Conservation (phyloP, 2,329 filamentous ascomycete genomes). For the Ophiostoma sp. region DNA sequence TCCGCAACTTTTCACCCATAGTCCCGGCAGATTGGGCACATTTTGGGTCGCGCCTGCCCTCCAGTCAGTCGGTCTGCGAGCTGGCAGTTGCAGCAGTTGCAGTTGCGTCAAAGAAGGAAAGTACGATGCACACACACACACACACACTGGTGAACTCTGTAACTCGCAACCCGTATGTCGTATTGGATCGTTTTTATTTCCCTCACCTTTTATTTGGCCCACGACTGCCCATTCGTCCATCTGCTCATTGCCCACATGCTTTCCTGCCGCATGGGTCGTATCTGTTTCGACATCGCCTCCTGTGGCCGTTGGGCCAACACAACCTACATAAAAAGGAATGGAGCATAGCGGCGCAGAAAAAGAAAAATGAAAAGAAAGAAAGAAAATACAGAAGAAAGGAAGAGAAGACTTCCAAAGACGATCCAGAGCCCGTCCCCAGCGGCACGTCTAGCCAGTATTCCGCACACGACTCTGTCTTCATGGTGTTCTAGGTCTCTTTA, state of each 20-base stretch:
- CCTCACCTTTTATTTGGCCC: not conserved
- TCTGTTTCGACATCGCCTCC: not conserved
- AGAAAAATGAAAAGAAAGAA: not conserved
- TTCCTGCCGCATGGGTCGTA: not conserved
- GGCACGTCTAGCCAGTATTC: not conserved
- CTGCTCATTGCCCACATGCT: not conserved
- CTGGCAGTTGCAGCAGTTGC: not conserved
- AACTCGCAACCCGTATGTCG: not conserved
- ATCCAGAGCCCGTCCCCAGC: not conserved
- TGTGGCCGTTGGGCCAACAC: not conserved
- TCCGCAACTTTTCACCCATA: constrained; percentile 4
- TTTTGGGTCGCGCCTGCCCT: constrained; percentile 11
- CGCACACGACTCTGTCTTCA: not conserved
- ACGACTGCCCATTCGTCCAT: not conserved
- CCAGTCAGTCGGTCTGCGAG: not conserved
- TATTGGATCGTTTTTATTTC: not conserved
- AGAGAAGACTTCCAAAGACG: not conserved
- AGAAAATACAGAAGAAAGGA: not conserved
- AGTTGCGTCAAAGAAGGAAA: not conserved
- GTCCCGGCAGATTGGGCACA: constrained; percentile 15
- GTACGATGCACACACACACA: not conserved
- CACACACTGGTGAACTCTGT: not conserved
- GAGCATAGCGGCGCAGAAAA: not conserved
- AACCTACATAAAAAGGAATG: not conserved
- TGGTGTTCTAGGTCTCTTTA: not conserved